Base-by-base conservation (phyloP, 352 stramenopile genomes). In the Phytophthora megakarya region DNA sequence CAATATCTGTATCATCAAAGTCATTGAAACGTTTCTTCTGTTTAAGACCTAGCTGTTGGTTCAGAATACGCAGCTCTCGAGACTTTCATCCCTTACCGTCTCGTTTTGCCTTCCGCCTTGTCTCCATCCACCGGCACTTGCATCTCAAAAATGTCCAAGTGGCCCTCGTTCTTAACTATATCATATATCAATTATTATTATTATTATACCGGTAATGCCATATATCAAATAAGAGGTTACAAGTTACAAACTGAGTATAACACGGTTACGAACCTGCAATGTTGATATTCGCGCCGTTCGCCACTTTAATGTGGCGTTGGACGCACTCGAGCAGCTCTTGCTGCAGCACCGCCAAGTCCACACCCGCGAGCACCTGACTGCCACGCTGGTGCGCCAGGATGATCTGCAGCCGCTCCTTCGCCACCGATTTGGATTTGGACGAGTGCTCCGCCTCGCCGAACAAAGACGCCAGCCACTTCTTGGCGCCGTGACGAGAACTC, bases 101-200 rank as follows among this genome's bases (percentile, higher is more conserved):
- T 57, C n/a, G 43, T 16, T 67, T 66, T 65, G n/a, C 61, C 61
- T 0, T 23, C 30, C 35, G 32, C 3, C 47, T 69, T 83, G 30
- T 75, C 73, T 48, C 73, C 75, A 52, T 93, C 80, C 56, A 96
- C 88, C 0, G 88, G 88, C 58, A 96, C 88, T 50, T 96, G 88
- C 88, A 96, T 96, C 72, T 96, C 88, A 54, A 96, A 96, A 49
- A 96, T 95, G 56, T 96, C 88, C 61, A 96, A 72, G 25, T 86
- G 78, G 2, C 86, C 86, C 70, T 96, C 88, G 60, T 94, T 83
- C 65, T 95, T 95, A 33, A 96, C 88, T 93, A 65, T n/a, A 46
- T n/a, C n/a, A n/a, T n/a, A n/a, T n/a, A n/a, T n/a, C n/a, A n/a
- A n/a, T n/a, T n/a, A n/a, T n/a, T n/a, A n/a, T n/a, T n/a, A n/a